Evolutionary conservation across 352 stramenopile species (phyloP), one percentile per base, ranked within the genome.

Genomic region (Phytophthora pisi): DNA sequence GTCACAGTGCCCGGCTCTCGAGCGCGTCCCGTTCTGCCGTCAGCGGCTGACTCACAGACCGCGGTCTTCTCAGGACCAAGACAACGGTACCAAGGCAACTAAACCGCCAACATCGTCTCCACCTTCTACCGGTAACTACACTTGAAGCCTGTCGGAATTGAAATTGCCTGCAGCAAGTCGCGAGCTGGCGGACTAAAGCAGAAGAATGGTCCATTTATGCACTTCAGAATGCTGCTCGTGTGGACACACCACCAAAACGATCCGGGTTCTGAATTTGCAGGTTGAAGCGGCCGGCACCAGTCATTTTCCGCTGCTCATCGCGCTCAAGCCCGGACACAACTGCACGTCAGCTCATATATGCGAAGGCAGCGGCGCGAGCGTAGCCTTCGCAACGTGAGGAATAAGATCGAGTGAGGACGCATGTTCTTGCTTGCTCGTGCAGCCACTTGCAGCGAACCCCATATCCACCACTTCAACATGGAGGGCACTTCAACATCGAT

Each of bases 161-260:
- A 2, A 3, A 20, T n/a, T 15, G 40, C 40, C 40, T 8, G 16
- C 40, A 47, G 40, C 13, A 5, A 47, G 1, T 15, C 8, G 9
- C 40, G 15, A 47, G 40, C 16, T 11, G 9, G 34, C 8, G 34
- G 13, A 15, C 34, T 3, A 11, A 42, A 15, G 34, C 34, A 15
- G 34, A 15, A 15, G 26, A 30, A 30, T 30, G 26, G 26, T 30
- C 34, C 34, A 42, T 42, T 42, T 42, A 42, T 42, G 34, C 34
- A 42, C 7, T 42, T 42, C 13, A 15, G 34, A 11, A 15, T 47
- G 40, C 15, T 47, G 40, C 40, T 47, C 20, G 20, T 20, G 20
- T 36, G 49, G 8, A 53, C 53, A 57, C 53, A 69, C 54, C 54
- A 64, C 62, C 62, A 69, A 50, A 69, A 69, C 42, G 31, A 49